Evolutionary conservation across 106 monocot species (phyloP).

Genomic region (Apostasia shenzhenica): DNA sequence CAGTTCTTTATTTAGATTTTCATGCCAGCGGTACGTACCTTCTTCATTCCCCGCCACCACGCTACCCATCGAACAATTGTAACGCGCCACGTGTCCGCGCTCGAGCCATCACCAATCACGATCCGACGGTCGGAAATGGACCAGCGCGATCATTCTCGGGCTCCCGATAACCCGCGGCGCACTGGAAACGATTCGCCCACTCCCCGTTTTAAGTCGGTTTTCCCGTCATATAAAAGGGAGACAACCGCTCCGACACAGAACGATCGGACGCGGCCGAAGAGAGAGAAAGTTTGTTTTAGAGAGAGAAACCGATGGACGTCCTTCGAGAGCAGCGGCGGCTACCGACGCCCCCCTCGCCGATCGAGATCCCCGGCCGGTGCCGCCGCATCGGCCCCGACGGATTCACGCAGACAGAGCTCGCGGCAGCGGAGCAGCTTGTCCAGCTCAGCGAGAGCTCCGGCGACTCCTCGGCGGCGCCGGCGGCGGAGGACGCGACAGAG

Average conservation of each 20-base stretch:
- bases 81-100: neutral
- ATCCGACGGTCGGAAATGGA: neutral
- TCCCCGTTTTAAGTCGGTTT: neutral
- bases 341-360: neutral
- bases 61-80: too few relatives aligned
- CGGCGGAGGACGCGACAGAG: neutral
- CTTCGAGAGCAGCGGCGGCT: neutral
- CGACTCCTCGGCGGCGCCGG: slow-evolving; percentile 2
- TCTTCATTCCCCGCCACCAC: too few relatives aligned
- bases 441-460: slow-evolving; percentile 18
- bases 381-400: neutral
- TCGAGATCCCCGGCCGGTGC: neutral
- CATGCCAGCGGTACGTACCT: too few relatives aligned
- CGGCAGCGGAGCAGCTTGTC: slow-evolving; percentile 14
- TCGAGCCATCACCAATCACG: too few relatives aligned
- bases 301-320: slow-evolving; percentile 1
- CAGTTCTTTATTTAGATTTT: too few relatives aligned
- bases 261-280: neutral
- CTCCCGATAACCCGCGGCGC: neutral
- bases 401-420: slow-evolving; percentile 3
- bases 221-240: neutral
- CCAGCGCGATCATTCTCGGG: neutral
- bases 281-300: neutral
- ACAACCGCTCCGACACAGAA: neutral
- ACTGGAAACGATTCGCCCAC: neutral